Evolutionary conservation across 768 basidiomycete species (phyloP).

Genomic region (Phylloporus sp.): DNA sequence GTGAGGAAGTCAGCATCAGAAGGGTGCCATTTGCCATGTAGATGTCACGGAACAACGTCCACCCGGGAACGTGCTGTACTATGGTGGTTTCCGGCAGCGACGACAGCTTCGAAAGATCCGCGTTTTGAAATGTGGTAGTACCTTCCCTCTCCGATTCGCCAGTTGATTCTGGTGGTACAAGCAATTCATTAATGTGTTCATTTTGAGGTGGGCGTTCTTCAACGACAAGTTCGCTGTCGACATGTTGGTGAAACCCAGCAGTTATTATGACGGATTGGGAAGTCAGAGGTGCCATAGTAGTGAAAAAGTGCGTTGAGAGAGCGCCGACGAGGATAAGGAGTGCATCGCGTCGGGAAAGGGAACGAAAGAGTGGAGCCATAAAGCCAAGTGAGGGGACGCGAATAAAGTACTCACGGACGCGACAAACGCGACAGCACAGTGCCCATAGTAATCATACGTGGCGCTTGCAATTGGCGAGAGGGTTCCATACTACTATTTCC

Average conservation of each 20-base stretch:
- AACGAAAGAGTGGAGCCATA: conserved; percentile 37
- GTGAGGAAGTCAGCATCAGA: conserved; percentile 54
- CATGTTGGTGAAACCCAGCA: conserved; percentile 11
- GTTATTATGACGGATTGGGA: conserved; percentile 32
- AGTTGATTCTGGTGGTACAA: neutral
- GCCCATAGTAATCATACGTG: neutral
- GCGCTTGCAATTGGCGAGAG: neutral
- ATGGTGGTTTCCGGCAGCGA: conserved; percentile 50
- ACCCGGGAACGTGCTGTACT: conserved; percentile 68
- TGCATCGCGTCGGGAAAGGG: conserved; percentile 51
- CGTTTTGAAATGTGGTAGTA: neutral
- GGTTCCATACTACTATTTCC: neutral
- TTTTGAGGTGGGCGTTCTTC: neutral
- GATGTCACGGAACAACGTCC: conserved; percentile 78
- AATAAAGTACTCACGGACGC: neutral
- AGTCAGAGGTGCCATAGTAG: conserved; percentile 33
- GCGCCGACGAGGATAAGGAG: conserved; percentile 57
- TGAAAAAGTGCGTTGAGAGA: conserved; percentile 49
- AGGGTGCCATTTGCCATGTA: conserved; percentile 85
- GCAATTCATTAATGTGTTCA: conserved; percentile 3
- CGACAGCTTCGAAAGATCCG: conserved; percentile 7
- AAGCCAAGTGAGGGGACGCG: neutral
- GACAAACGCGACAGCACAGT: neutral
- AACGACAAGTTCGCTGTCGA: neutral
- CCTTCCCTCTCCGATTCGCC: neutral